Conservation (phyloP, 495 filamentous ascomycete genomes). For the Mycothermus thermophilus region DNA sequence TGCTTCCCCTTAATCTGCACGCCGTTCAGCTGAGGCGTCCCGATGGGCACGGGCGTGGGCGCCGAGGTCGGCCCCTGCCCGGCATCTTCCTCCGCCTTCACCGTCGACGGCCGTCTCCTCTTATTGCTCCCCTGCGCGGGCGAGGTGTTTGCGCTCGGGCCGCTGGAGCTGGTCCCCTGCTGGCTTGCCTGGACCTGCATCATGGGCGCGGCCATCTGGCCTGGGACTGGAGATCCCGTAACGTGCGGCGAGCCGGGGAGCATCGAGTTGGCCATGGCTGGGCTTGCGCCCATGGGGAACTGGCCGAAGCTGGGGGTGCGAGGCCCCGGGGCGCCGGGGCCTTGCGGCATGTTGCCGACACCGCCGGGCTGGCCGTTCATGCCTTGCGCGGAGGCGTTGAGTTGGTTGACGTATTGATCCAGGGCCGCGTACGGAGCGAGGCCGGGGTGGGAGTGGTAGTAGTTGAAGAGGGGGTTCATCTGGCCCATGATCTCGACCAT, state of each 20-base stretch:
- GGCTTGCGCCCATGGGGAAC: conserved; percentile 41
- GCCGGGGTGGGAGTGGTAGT: conserved; percentile 42
- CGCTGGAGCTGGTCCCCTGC: conserved; percentile 55
- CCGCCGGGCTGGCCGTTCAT: conserved; percentile 33
- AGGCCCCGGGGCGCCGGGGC: conserved; percentile 17
- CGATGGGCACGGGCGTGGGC: conserved; percentile 27
- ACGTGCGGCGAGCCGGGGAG: conserved; percentile 49
- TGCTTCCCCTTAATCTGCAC: conserved; percentile 27
- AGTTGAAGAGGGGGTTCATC: conserved; percentile 55
- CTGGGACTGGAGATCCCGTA: conserved; percentile 39
- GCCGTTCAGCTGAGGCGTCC: conserved; percentile 33
- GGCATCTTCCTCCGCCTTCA: conserved; percentile 58
- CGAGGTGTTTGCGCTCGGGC: conserved; percentile 70
- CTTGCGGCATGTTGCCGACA: conserved; percentile 26
- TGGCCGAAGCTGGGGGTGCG: conserved; percentile 37
- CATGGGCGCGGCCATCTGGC: conserved; percentile 45
- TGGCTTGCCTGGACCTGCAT: conserved; percentile 65
- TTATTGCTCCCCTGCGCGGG: conserved; percentile 66
- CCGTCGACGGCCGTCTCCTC: conserved; percentile 58
- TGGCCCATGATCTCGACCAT: conserved; percentile 61
- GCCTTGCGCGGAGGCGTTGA: conserved; percentile 18
- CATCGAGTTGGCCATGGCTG: conserved; percentile 38
- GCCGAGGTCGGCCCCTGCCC: conserved; percentile 25
- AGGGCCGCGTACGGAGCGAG: conserved; percentile 48
- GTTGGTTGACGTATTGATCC: conserved; percentile 40